Evolutionary conservation across 306 rosid species (phyloP), one percentile per base, ranked within the genome.

Genomic region (Potentilla sterilis): DNA sequence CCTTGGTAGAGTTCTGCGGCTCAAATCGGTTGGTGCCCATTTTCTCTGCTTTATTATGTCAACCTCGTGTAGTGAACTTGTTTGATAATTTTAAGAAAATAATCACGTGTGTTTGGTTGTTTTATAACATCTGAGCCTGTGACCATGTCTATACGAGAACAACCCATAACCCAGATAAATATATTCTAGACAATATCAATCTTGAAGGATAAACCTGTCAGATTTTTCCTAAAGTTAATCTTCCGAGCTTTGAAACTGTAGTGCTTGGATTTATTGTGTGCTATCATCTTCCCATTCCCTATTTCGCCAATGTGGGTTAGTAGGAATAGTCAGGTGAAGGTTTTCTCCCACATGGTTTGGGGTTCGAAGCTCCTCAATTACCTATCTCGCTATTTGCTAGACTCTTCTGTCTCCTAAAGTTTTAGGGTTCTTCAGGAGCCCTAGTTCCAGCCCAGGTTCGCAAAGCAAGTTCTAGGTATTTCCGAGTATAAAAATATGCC

Each of bases 1-100:
- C 81, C 89, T 95, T 43, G 97, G 91, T 86, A 90, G 92, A 83
- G 97, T 92, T 85, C 92, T 95, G 79, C 85, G 84, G 32, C 86
- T 92, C 70, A 95, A 95, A 84, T 95, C 88, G 92, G 99, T 92
- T 67, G 82, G 77, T 81, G 43, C 81, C 7, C 32, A 44, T 62
- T 69, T 75, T 57, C n/a, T 65, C 9, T 54, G 28, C n/a, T n/a
- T 52, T 55, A 22, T n/a, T 58, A 22, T 24, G 37, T 24, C 37
- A 58, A 28, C 2, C 37, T 4, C 24, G 65, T 24, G 65, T 58
- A 24, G 15, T 59, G 19, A 59, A 57, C 35, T 10, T 59, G 38
- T 28, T 13, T 28, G 38, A 59, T 24, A 59, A 10, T 55, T 28
- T 28, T 58, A 12, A 22, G 37, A 22, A 35, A 10, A 24, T 22